A percentile compares a stretch with the other conserved stretches of the same genome.
Conservation (phyloP, 2,329 filamentous ascomycete genomes). For the Ophiocordyceps camponoti-floridani region DNA sequence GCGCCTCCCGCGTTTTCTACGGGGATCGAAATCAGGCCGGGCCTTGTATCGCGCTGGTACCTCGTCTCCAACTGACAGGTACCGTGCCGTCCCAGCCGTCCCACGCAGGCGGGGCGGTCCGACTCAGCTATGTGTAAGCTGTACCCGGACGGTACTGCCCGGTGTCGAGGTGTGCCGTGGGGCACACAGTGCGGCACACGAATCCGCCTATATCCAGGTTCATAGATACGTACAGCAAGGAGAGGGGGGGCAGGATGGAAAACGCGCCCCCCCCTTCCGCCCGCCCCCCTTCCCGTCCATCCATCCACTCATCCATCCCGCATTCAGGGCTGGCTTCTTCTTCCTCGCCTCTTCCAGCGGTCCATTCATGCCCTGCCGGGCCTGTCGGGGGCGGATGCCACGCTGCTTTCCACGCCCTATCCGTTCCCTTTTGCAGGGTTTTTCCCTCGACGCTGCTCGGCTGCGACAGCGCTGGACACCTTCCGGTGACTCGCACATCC, state of each 20-base stretch:
- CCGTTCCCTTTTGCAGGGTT: background rate
- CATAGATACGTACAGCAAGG: no score
- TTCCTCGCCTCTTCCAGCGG: conserved; percentile 4
- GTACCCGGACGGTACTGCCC: no score
- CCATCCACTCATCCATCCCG: no score
- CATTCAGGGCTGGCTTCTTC: conserved; percentile 9
- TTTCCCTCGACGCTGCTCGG: background rate
- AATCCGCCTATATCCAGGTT: no score
- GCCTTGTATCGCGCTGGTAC: no score
- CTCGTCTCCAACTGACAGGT: no score
- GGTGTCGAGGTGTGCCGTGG: no score
- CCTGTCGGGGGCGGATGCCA: background rate
- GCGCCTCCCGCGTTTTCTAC: background rate
- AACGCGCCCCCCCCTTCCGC: no score
- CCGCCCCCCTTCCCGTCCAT: no score
- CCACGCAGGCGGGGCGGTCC: background rate
- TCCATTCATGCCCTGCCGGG: background rate
- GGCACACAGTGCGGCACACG: background rate
- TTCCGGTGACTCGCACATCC: background rate
- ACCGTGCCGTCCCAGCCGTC: no score
- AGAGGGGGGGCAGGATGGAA: no score
- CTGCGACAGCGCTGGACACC: background rate
- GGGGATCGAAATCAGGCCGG: no score
- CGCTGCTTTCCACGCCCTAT: background rate
- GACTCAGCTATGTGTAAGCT: background rate